Evolutionary conservation across 2,329 filamentous ascomycete species (phyloP).

Genomic region (Chrysoporthe austroafricana): DNA sequence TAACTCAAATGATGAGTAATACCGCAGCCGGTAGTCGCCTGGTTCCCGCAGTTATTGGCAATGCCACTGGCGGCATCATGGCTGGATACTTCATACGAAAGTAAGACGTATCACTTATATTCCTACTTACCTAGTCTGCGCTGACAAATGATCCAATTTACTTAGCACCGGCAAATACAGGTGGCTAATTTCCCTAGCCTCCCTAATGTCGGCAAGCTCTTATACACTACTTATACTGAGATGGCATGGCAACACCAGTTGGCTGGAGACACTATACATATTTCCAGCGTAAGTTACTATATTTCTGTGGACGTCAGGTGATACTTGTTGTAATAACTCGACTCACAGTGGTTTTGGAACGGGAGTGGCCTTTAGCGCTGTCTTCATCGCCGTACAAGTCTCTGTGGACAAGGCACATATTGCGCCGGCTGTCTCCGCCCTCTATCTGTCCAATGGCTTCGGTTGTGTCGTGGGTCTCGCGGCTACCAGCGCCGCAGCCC

Average conservation of each 20-base stretch:
- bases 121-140: neutral
- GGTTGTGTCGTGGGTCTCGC: constrained; percentile 46
- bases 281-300: constrained; percentile 48
- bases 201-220: constrained; percentile 51
- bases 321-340: neutral
- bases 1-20: constrained; percentile 60
- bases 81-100: constrained; percentile 60
- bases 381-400: constrained; percentile 48
- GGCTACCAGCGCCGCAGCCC: constrained; percentile 42
- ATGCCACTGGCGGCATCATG: constrained; percentile 65
- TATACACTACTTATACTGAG: constrained; percentile 58
- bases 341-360: constrained; percentile 43
- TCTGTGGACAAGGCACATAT: constrained; percentile 43
- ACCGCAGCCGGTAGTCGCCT: constrained; percentile 64
- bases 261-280: constrained; percentile 62
- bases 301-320: neutral
- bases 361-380: constrained; percentile 45
- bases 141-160: neutral
- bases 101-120: constrained; percentile 29
- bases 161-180: constrained; percentile 64
- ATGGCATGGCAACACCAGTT: constrained; percentile 64
- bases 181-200: constrained; percentile 53
- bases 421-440: constrained; percentile 45
- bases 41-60: constrained; percentile 69
- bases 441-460: constrained; percentile 44